These are phyloP conservation scores for Acanthamoeba lenticulata DNA, from an alignment of 208 protist species.

Conservation along the genomic window DNA sequence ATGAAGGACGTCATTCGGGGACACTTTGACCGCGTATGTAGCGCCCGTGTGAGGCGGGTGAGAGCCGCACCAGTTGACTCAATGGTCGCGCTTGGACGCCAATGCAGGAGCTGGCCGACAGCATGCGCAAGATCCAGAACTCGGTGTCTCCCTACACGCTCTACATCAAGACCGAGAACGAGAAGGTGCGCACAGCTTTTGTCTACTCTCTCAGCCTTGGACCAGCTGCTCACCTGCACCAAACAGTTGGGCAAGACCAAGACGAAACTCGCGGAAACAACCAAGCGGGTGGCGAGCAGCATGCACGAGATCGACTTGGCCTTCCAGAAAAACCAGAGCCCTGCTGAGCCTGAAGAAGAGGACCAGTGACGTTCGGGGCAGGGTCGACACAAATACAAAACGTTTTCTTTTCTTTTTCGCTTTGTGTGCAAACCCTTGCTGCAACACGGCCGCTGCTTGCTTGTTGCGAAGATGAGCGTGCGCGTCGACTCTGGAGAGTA, in stretches of 20 bases:
- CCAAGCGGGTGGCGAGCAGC: slow-evolving; percentile 2
- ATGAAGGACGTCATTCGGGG: neutral
- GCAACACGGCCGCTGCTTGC: too few relatives aligned
- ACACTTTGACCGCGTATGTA: neutral
- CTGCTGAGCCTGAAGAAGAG: neutral
- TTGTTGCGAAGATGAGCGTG: slow-evolving; percentile 20
- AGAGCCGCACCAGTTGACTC: too few relatives aligned
- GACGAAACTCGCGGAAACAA: neutral
- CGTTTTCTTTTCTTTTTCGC: neutral
- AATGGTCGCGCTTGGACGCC: too few relatives aligned
- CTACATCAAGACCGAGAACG: slow-evolving; percentile 31
- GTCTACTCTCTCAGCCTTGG: too few relatives aligned
- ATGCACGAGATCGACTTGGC: neutral
- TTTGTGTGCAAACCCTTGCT: neutral
- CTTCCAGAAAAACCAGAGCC: neutral
- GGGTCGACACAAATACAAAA: neutral
- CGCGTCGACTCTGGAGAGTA: slow-evolving; percentile 14
- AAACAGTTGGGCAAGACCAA: slow-evolving; percentile 1
- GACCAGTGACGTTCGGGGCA: neutral
- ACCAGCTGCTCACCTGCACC: too few relatives aligned
- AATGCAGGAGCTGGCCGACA: slow-evolving; percentile 7
- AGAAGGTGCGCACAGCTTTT: neutral
- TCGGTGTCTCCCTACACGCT: slow-evolving; percentile 14
- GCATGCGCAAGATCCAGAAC: neutral
- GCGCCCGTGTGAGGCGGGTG: too few relatives aligned